Percentiles rank a stretch among this genome's conserved stretches.
Conservation (phyloP, 2,329 filamentous ascomycete genomes). For the Neopestalotiopsis rosae region DNA sequence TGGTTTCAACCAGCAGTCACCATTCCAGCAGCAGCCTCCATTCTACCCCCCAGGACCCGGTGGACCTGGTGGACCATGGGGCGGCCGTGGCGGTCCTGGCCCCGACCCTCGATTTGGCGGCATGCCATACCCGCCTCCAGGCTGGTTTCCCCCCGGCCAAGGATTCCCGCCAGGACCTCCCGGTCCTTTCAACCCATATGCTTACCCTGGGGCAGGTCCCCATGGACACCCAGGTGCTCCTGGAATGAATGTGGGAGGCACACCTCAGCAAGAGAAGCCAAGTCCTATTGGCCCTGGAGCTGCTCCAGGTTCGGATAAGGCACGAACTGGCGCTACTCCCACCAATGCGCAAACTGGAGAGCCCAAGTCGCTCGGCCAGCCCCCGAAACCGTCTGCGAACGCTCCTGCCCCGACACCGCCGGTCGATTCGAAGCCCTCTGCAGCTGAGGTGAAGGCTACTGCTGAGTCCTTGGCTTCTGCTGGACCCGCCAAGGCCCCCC, state of each 20-base stretch:
- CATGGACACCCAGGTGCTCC: conserved; percentile 37
- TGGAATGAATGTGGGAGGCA: conserved; percentile 36
- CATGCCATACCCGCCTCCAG: conserved; percentile 79
- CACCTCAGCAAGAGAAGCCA: conserved; percentile 50
- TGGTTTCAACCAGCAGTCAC: conserved; percentile 50
- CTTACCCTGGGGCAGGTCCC: conserved; percentile 53
- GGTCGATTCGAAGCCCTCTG: conserved; percentile 71
- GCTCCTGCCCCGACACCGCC: conserved; percentile 65
- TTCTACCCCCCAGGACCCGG: conserved; percentile 58
- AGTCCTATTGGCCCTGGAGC: conserved; percentile 57
- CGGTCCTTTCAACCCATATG: conserved; percentile 45
- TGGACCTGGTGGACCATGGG: conserved; percentile 59
- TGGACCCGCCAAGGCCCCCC: conserved; percentile 39
- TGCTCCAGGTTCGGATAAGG: conserved; percentile 52
- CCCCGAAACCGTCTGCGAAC: conserved; percentile 48
- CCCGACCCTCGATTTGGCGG: conserved; percentile 70
- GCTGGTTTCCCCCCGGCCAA: conserved; percentile 81
- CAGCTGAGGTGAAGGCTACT: conserved; percentile 57
- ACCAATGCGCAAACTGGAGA: conserved; percentile 55
- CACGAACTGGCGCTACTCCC: conserved; percentile 50
- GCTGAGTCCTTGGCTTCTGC: conserved; percentile 53
- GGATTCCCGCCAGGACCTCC: conserved; percentile 73
- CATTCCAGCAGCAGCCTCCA: conserved; percentile 51
- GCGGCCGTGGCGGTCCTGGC: conserved; percentile 60
- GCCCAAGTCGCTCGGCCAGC: conserved; percentile 56